Evolutionary conservation across 1,139 yeast genomes (phyloP).

Genomic region (Candida pseudoviswanathii): DNA sequence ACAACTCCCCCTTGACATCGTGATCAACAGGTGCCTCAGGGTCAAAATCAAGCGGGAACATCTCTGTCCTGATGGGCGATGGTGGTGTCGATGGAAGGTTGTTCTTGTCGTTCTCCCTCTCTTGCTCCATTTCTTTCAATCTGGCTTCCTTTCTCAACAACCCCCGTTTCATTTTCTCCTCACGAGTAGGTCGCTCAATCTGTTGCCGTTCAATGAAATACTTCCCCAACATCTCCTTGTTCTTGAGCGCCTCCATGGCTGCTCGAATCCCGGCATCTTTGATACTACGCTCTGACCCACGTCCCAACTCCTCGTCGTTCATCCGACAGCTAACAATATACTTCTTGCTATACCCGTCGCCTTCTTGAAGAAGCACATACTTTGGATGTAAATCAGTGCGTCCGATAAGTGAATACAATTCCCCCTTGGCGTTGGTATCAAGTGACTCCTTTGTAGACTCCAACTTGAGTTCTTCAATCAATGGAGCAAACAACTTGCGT

Average conservation of each 20-base stretch:
- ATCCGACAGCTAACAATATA: slow-evolving; percentile 70
- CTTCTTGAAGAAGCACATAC: slow-evolving; percentile 56
- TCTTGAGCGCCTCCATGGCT: slow-evolving; percentile 68
- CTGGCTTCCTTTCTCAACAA: slow-evolving; percentile 8
- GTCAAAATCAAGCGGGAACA: slow-evolving; percentile 32
- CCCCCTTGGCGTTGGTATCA: slow-evolving; percentile 70
- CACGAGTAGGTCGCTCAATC: slow-evolving; percentile 44
- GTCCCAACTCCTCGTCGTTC: slow-evolving; percentile 56
- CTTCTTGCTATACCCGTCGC: slow-evolving; percentile 53
- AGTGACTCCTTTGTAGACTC: slow-evolving; percentile 36
- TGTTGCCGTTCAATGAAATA: slow-evolving; percentile 63
- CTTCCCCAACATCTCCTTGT: slow-evolving; percentile 62
- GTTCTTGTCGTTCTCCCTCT: slow-evolving; percentile 24
- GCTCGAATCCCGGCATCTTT: slow-evolving; percentile 74
- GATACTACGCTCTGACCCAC: slow-evolving; percentile 59
- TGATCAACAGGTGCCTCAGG: slow-evolving; percentile 29
- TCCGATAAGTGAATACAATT: slow-evolving; percentile 79
- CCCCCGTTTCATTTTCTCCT: slow-evolving; percentile 10
- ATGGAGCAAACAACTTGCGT: slow-evolving; percentile 44
- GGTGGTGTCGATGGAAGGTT: slow-evolving; percentile 10
- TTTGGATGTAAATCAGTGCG: slow-evolving; percentile 67
- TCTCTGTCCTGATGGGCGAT: slow-evolving; percentile 15
- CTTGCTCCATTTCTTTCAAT: slow-evolving; percentile 10
- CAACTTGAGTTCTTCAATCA: slow-evolving; percentile 28
- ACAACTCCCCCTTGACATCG: slow-evolving; percentile 45